These are phyloP conservation scores for Tubosaeta brunneosetosa DNA, from an alignment of 768 basidiomycete genomes.

Conservation along the genomic window DNA sequence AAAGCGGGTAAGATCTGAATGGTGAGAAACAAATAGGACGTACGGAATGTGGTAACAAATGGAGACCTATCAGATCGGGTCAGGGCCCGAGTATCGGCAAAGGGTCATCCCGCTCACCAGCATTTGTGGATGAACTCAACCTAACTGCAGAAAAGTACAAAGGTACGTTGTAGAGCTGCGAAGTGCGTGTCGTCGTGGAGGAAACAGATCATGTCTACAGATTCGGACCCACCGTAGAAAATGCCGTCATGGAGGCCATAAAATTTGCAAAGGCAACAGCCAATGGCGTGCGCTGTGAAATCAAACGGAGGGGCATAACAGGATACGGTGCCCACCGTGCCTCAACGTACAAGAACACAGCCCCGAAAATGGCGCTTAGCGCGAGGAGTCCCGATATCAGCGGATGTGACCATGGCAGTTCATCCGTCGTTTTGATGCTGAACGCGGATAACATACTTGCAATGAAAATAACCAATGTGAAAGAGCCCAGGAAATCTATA, in stretches of 20 bases:
- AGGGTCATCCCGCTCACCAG: constrained; percentile 48
- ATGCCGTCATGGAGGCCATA: constrained; percentile 69
- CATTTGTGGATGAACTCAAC: constrained; percentile 57
- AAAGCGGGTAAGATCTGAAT: constrained; percentile 15
- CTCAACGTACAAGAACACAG: constrained; percentile 74
- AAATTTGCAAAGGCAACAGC: constrained; percentile 80
- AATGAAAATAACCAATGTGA: constrained; percentile 70
- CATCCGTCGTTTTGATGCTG: constrained; percentile 73
- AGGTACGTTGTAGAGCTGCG: constrained; percentile 79
- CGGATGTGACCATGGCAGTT: constrained; percentile 71
- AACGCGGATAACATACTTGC: constrained; percentile 73
- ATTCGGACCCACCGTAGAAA: constrained; percentile 58
- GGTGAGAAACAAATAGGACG: constrained; percentile 21
- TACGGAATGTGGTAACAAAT: constrained; percentile 88
- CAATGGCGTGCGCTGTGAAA: constrained; percentile 74
- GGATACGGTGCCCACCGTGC: constrained; percentile 75
- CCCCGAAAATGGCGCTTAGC: constrained; percentile 48
- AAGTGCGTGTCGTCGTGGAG: constrained; percentile 4
- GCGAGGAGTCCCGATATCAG: constrained; percentile 63
- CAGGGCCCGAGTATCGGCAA: not conserved
- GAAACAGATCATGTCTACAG: not conserved
- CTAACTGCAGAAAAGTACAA: constrained; percentile 86
- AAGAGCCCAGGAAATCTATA: constrained; percentile 80
- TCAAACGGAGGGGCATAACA: constrained; percentile 82
- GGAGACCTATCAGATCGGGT: constrained; percentile 52